Conservation (phyloP, 352 stramenopile genomes). For the Globisporangium irregulare region DNA sequence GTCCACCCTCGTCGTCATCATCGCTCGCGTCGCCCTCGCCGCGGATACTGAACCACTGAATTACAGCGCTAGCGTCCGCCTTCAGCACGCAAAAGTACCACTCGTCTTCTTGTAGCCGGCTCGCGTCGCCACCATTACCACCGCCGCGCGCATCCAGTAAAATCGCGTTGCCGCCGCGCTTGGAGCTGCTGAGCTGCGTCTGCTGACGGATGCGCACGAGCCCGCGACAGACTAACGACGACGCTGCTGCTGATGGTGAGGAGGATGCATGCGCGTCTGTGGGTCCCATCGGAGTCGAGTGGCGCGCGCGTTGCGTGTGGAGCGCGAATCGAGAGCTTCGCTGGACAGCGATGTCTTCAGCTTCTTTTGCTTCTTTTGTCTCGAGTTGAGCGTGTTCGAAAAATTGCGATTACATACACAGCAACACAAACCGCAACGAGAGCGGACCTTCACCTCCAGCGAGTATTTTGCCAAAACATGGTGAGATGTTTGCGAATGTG, state of each 20-base stretch:
- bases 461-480: neutral
- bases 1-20: slow-evolving; percentile 14
- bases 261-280: neutral
- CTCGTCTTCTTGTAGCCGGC: slow-evolving; percentile 32
- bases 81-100: slow-evolving; percentile 48
- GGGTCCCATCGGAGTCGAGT: neutral
- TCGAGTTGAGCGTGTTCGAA: neutral
- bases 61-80: slow-evolving; percentile 9
- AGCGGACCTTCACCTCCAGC: neutral
- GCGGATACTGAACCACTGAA: slow-evolving; percentile 46
- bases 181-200: slow-evolving; percentile 18
- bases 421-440: neutral
- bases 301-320: neutral
- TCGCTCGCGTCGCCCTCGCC: slow-evolving; percentile 27
- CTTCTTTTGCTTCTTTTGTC: neutral
- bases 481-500: neutral
- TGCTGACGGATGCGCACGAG: slow-evolving; percentile 45
- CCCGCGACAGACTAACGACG: slow-evolving; percentile 21
- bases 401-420: neutral
- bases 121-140: slow-evolving; percentile 12
- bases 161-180: neutral
- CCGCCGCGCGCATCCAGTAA: slow-evolving; percentile 14
- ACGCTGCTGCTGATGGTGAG: neutral
- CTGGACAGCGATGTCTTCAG: neutral
- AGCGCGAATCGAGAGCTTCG: neutral